Evolutionary conservation across 495 filamentous ascomycete species (phyloP).

Genomic region (Chaetomium tenue): DNA sequence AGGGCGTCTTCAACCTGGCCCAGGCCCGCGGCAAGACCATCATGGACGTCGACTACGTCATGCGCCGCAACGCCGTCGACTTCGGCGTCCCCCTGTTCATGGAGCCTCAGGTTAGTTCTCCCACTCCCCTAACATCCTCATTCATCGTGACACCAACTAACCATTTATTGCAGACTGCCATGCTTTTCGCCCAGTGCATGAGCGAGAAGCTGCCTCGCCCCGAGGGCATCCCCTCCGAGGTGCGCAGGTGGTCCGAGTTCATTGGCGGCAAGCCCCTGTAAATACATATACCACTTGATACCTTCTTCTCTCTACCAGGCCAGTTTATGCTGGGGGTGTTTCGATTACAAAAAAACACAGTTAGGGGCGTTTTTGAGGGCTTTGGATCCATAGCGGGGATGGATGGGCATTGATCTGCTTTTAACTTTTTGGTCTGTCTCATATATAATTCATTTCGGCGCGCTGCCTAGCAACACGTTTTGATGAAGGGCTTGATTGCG

Average conservation of each 20-base stretch:
- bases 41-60: slow-evolving; percentile 94
- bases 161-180: slow-evolving; percentile 65
- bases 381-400: slow-evolving; percentile 4
- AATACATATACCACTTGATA: slow-evolving; percentile 30
- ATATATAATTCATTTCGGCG: slow-evolving; percentile 3
- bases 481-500: too few species aligned
- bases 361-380: slow-evolving; percentile 15
- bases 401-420: slow-evolving; percentile 4
- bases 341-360: slow-evolving; percentile 8
- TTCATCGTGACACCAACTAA: slow-evolving; percentile 18
- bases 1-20: slow-evolving; percentile 93
- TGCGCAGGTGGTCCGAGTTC: slow-evolving; percentile 91
- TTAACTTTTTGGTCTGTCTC: neutral
- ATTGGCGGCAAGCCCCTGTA: slow-evolving; percentile 88
- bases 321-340: neutral
- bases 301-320: slow-evolving; percentile 9
- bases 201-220: slow-evolving; percentile 83
- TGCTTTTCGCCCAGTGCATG: slow-evolving; percentile 95
- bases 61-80: slow-evolving; percentile 96
- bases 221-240: slow-evolving; percentile 82
- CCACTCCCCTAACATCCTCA: slow-evolving; percentile 6
- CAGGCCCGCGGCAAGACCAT: slow-evolving; percentile 77
- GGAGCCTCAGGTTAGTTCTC: slow-evolving; percentile 85
- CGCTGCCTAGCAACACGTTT: neutral
- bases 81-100: slow-evolving; percentile 97